Base-by-base conservation (phyloP, 2,329 filamentous ascomycete genomes). In the Westerdykella sp. region DNA sequence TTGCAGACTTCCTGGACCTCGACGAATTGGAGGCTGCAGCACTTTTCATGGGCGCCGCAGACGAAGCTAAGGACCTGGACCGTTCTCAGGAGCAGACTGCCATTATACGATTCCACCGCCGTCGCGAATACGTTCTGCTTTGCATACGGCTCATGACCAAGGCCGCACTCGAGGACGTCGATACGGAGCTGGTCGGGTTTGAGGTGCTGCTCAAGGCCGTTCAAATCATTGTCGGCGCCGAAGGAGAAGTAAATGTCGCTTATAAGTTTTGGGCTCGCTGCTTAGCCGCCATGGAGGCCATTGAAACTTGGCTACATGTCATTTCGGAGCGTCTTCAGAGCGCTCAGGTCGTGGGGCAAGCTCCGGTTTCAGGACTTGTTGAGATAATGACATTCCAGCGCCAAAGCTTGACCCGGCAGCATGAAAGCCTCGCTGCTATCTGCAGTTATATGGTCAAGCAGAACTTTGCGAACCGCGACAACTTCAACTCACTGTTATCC, bases 1-100 rank as follows among this genome's bases (percentile, higher is more conserved):
- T 98, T 31, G 86, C 91, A 43, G 90, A 97, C 66, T 87, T 88
- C 54, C 75, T 96, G 48, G 83, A 95, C 57, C 75, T 98, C 41
- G 90, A 98, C 68, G 94, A 98, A 68, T 65, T 95, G 44, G 80
- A 93, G 56, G 85, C 91, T 14, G 86, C 88, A 9, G 77, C 78
- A 53, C 78, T 93, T 39, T 80, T 95, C 44, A 72, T 94, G 40
- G 81, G 84, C 43, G 82, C 86, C 14, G 79, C 87, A 60, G 77
- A 81, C 31, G 83, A 90, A 54, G 75, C 81, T 13, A 74, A 79
- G 36, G 73, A 79, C 13, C 73, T 89, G 5, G 87, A 87, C 47
- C 80, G 87, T 18, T 77, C 87, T 3, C 75, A 87, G 46, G 75
- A 88, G 42, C 83, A 90, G 63, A 84, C 85, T 54, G 85, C 85